These are phyloP conservation scores for Fusarium continuum DNA, from an alignment of 2,329 filamentous ascomycete genomes.

Conservation along the genomic window DNA sequence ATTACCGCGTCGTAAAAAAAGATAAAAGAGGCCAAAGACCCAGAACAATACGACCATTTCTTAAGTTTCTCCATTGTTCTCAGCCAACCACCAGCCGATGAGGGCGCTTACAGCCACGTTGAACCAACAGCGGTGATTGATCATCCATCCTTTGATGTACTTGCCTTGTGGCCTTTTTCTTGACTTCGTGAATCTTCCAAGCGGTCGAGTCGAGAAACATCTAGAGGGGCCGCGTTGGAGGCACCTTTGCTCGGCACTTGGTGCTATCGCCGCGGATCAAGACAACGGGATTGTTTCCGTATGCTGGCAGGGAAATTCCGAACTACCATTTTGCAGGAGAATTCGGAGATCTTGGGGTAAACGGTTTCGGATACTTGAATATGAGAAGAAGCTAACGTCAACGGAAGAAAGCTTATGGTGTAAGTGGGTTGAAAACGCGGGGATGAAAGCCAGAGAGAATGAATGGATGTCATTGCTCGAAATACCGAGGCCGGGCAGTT, in stretches of 20 bases:
- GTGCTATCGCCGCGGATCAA: constrained; percentile 10
- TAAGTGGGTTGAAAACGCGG: constrained; percentile 14
- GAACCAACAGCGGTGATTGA: neutral
- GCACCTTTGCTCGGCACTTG: constrained; percentile 26
- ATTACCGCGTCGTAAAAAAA: neutral
- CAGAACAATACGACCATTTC: neutral
- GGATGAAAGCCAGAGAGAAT: constrained; percentile 3
- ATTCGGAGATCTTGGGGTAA: constrained; percentile 18
- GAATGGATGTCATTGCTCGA: constrained; percentile 15
- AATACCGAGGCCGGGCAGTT: constrained; percentile 30
- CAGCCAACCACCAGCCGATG: neutral
- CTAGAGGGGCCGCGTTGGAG: neutral
- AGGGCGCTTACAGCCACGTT: neutral
- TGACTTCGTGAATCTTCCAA: neutral
- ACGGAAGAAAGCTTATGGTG: neutral
- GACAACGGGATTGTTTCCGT: constrained; percentile 1
- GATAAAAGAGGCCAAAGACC: neutral
- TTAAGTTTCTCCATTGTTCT: constrained; percentile 7
- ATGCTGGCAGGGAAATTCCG: neutral
- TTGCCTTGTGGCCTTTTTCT: neutral
- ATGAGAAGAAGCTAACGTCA: constrained; percentile 20
- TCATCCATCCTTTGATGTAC: neutral
- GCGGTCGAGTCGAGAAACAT: neutral
- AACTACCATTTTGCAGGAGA: neutral
- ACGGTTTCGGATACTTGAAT: neutral